Base-by-base conservation (phyloP, 1,284 basidiomycete species). In the Phylloporus sp. region DNA sequence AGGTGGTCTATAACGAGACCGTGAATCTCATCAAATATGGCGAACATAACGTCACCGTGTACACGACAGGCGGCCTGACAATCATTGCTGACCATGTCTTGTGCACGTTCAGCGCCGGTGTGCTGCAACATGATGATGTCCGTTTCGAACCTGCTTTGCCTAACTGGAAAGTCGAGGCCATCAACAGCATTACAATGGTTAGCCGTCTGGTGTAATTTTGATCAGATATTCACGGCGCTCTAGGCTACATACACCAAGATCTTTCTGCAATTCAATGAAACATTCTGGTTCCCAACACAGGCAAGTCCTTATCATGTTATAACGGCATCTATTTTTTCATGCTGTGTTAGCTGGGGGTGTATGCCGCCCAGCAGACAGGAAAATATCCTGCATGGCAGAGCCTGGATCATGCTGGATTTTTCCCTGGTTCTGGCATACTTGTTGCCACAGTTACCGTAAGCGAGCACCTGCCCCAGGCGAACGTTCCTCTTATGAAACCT, bases 371-470 rank as follows among this genome's bases (percentile, higher is more conserved):
- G 26, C 80, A 86, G 64, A 84, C 89, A 22, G 90, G 90, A 11
- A 79, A 82, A 18, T 91, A 90, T 76, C 84, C 87, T 0, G 81
- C 90, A 15, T 92, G 89, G 89, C 89, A 91, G 70, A 86, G 83
- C 67, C 77, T 92, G 55, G 89, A 91, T 70, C 81, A 87, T 56
- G 65, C 78, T 0, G 77, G 79, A 28, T 90, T 89, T 74, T 80
- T 89, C 60, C 87, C 86, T 8, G 86, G 83, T 3, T 87, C 86
- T 5, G 82, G 86, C 3, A 82, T 91, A 39, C 64, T 91, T 24
- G 86, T 90, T 70, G 86, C 82, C 22, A 91, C 88, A n/a, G n/a
- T n/a, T n/a, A n/a, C n/a, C n/a, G n/a, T n/a, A n/a, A n/a, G n/a
- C n/a, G n/a, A n/a, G n/a, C n/a, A n/a, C n/a, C n/a, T n/a, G n/a